Base-by-base conservation (phyloP, 2,329 filamentous ascomycete species). In the Fusarium sp. region DNA sequence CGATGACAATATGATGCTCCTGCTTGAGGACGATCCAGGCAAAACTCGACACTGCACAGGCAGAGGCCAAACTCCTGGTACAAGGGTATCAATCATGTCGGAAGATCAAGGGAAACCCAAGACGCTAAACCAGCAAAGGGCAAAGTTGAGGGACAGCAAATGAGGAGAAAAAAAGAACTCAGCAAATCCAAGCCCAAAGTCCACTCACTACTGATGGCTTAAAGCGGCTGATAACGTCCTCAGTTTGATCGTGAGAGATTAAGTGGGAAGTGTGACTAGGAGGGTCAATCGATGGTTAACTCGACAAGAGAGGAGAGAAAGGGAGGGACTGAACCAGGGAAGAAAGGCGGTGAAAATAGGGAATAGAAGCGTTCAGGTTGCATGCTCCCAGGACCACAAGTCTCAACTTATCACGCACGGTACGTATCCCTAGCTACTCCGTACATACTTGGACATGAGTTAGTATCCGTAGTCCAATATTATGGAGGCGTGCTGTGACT, bases 271-370 rank as follows among this genome's bases (percentile, higher is more conserved):
- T 60, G 45, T 65, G 56, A 50, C 56, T 55, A 64, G 68, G 65
- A 62, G 56, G 64, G 45, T 30, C 40, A 33, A 33, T 15, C 23
- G 6, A 14, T 33, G 2, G 30, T 30, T 13, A 5, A 33, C 30
- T 33, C 64, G 53, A 63, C 25, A 50, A 59, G 70, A 69, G 68
- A 59, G 62, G 65, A 67, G 55, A 59, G 55, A 53, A 54, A 60
- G 48, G 61, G 45, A 56, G 61, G 51, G 33, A 52, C 23, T 20
- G 30, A 41, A 27, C 47, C 45, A 65, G 65, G 59, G 55, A 52
- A 59, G 70, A 73, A 73, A 73, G 70, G 71, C 71, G 71, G 71
- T 73, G 71, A 73, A 72, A 73, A 68, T 63, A 52, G 65, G 55
- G 56, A 64, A 54, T 62, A 60, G 61, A 62, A 52, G 48, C 35